These are phyloP conservation scores for Yamadazyma atlantica DNA, from an alignment of 1,139 yeast species.

Conservation along the genomic window DNA sequence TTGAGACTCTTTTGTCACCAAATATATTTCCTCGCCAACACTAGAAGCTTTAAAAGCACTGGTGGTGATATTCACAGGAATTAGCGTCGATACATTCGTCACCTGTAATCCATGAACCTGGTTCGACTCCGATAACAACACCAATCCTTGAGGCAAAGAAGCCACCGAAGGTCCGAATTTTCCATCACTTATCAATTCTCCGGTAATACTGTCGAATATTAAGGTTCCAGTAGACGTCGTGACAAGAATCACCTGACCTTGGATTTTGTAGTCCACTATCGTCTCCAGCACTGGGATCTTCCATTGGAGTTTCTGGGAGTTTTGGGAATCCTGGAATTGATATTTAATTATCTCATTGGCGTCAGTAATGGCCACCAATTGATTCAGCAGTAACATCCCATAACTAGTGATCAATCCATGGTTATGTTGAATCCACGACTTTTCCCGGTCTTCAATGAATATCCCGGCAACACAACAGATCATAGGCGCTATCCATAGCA, in stretches of 20 bases:
- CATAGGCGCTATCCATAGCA: neutral
- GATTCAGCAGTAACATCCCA: slow-evolving; percentile 14
- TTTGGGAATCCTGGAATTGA: slow-evolving; percentile 11
- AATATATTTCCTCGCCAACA: slow-evolving; percentile 11
- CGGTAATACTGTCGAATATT: neutral
- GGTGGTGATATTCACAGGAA: slow-evolving; percentile 4
- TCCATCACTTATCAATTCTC: neutral
- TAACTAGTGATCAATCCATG: slow-evolving; percentile 10
- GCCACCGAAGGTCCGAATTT: slow-evolving; percentile 1
- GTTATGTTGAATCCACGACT: slow-evolving; percentile 23
- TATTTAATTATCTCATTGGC: slow-evolving; percentile 26
- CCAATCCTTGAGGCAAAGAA: neutral
- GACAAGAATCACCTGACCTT: neutral
- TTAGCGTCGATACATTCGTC: slow-evolving; percentile 7
- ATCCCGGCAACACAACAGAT: slow-evolving; percentile 14
- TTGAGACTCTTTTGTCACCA: slow-evolving; percentile 14
- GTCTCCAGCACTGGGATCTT: slow-evolving; percentile 8
- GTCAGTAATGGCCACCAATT: slow-evolving; percentile 27
- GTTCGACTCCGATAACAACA: neutral
- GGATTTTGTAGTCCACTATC: neutral
- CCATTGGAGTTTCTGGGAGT: slow-evolving; percentile 16
- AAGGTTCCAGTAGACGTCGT: neutral
- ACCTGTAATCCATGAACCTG: neutral
- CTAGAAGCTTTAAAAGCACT: slow-evolving; percentile 9
- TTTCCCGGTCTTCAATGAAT: slow-evolving; percentile 38